Conservation (phyloP, 2,329 filamentous ascomycete species). For the Emmonsiellopsis sp. region DNA sequence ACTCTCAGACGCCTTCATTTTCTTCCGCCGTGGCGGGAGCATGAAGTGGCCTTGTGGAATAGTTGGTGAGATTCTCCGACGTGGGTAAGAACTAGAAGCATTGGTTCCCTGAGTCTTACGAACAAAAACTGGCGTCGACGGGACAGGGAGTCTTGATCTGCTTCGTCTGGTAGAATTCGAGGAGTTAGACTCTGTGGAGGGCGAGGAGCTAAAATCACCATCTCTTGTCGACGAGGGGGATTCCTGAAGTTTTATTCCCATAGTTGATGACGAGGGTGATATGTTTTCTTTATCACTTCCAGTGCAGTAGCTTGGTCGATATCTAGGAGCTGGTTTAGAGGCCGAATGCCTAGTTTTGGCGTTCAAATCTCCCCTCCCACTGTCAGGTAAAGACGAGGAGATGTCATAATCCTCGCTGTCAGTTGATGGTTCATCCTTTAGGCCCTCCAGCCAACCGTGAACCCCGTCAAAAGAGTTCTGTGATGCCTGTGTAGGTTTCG, state of each 20-base stretch:
- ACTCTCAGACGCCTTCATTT: not conserved
- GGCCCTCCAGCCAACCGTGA: slow-evolving; percentile 2
- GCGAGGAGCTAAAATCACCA: not conserved
- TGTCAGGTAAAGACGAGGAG: not conserved
- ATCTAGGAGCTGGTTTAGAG: not conserved
- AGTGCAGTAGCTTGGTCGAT: not conserved
- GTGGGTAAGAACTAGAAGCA: not conserved
- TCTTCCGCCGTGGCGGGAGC: slow-evolving; percentile 1
- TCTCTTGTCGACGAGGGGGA: too few relatives aligned
- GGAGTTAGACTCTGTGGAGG: not conserved
- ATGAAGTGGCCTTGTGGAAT: not conserved
- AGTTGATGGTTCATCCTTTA: not conserved
- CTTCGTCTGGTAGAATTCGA: too few relatives aligned
- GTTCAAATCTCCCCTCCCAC: not conserved
- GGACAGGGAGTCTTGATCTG: not conserved
- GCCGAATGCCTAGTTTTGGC: not conserved
- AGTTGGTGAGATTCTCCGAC: not conserved
- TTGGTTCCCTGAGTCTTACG: not conserved
- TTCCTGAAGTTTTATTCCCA: too few relatives aligned
- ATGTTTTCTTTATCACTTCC: slow-evolving; percentile 1
- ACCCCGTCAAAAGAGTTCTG: slow-evolving; percentile 2
- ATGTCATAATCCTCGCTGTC: not conserved
- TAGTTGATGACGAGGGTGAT: not conserved
- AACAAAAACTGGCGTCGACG: not conserved
- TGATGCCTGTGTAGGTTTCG: not conserved